Conservation (phyloP, 176 grass and related monocot species). For the Areca catechu region DNA sequence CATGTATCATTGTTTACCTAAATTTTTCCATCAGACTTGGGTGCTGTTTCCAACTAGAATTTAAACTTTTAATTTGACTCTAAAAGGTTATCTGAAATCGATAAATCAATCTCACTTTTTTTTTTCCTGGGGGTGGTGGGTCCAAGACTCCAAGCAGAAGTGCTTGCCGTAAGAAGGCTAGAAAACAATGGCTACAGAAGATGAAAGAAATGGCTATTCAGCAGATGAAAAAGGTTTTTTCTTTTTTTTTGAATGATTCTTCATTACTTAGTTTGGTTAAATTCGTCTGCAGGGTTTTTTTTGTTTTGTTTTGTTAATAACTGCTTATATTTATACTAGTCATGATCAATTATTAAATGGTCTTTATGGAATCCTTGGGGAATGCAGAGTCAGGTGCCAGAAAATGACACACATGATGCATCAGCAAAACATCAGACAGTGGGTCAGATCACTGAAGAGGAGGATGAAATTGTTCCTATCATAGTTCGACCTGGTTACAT, state of each 20-base stretch:
- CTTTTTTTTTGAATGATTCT: conserved; percentile 19
- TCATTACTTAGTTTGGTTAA: conserved; percentile 6
- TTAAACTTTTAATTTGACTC: too few species aligned
- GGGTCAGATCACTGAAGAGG: conserved; percentile 33
- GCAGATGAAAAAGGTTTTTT: conserved; percentile 45
- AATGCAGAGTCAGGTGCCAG: not conserved
- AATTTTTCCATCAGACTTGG: too few species aligned
- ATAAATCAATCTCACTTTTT: conserved; percentile 2
- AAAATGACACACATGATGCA: conserved; percentile 20
- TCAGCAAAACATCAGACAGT: conserved; percentile 28
- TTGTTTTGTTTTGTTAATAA: not conserved
- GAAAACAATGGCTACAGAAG: conserved; percentile 20
- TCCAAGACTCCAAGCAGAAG: conserved; percentile 46
- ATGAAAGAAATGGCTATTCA: conserved; percentile 20
- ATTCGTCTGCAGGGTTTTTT: conserved; percentile 29
- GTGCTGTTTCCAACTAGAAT: too few species aligned
- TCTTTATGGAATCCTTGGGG: not conserved
- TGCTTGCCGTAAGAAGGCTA: conserved; percentile 49
- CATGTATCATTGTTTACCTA: too few species aligned
- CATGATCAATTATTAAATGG: not conserved
- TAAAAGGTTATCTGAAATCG: not conserved
- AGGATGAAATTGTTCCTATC: conserved; percentile 60
- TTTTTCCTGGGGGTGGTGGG: conserved; percentile 12
- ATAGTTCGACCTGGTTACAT: conserved; percentile 83
- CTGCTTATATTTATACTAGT: not conserved